phyloP scores from a whole-genome alignment of 2,329 filamentous ascomycete species.

The Penicillium sp. region DNA sequence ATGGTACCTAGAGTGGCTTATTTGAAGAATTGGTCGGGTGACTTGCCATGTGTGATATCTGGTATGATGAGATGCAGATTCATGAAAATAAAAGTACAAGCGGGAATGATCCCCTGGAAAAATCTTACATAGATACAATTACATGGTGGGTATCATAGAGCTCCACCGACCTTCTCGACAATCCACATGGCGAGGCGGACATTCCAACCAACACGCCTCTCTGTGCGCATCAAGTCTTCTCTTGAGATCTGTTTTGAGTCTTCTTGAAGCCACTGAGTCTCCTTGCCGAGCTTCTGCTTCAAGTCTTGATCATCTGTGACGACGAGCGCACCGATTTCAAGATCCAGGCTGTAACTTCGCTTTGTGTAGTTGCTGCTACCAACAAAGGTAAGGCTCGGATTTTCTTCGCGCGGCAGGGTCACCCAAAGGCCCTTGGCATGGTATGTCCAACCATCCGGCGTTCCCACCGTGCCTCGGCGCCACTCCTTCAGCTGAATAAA shows the following conservation, averaged over 20 bases:
- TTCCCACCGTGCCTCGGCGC: conserved; percentile 76
- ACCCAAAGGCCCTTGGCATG: conserved; percentile 97
- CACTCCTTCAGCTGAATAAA: conserved; percentile 81
- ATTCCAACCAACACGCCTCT: conserved; percentile 80
- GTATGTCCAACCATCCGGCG: conserved; percentile 90
- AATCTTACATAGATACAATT: conserved; percentile 6
- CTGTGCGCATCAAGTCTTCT: conserved; percentile 77
- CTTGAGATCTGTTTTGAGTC: conserved; percentile 68
- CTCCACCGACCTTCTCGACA: conserved; percentile 80
- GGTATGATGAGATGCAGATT: not conserved
- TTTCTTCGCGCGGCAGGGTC: conserved; percentile 59
- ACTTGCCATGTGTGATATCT: not conserved
- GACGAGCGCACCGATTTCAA: conserved; percentile 86
- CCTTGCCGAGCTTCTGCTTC: conserved; percentile 71
- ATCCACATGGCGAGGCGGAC: conserved; percentile 94
- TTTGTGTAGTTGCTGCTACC: conserved; percentile 97
- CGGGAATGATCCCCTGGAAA: not conserved
- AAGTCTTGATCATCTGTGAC: conserved; percentile 75
- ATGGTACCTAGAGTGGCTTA: not conserved
- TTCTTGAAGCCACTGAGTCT: conserved; percentile 78
- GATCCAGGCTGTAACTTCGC: conserved; percentile 85
- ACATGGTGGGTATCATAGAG: conserved; percentile 58
- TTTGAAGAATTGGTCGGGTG: too few species aligned
- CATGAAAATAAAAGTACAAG: conserved; percentile 11
- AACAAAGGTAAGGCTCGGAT: conserved; percentile 77